These are phyloP conservation scores for Coemansia sp. DNA, from an alignment of 192 early-diverging fungal species.

Conservation along the genomic window DNA sequence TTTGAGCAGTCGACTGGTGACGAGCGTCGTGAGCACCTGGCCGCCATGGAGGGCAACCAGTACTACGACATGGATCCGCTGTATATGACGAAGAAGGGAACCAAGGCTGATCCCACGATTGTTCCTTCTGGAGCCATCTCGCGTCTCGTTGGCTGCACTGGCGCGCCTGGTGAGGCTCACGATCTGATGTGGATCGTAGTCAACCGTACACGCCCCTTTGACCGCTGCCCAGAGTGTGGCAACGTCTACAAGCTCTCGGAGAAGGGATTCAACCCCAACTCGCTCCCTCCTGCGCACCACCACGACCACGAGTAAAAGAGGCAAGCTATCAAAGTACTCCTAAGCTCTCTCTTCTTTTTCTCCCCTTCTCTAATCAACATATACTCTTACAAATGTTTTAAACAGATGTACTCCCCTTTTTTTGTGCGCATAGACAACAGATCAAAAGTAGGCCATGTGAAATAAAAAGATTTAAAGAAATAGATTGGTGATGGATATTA, in stretches of 20 bases:
- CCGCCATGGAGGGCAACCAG: conserved; percentile 82
- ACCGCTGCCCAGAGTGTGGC: conserved; percentile 97
- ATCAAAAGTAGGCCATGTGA: too few species aligned
- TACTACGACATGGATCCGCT: conserved; percentile 89
- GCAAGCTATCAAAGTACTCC: neutral
- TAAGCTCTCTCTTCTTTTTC: conserved; percentile 8
- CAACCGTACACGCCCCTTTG: conserved; percentile 73
- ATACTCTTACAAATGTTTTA: neutral
- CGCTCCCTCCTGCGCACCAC: conserved; percentile 24
- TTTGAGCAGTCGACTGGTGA: conserved; percentile 88
- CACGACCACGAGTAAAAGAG: conserved; percentile 15
- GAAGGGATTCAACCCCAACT: conserved; percentile 41
- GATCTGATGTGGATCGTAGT: conserved; percentile 90
- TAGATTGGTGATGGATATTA: neutral
- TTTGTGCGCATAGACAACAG: neutral
- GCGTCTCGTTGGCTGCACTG: conserved; percentile 91
- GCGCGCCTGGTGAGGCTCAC: conserved; percentile 92
- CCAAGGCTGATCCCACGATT: conserved; percentile 83
- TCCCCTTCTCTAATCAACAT: neutral
- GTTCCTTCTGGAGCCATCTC: conserved; percentile 79
- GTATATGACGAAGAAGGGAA: conserved; percentile 71
- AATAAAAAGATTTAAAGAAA: neutral
- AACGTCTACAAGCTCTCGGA: conserved; percentile 70
- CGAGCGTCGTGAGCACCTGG: conserved; percentile 88
- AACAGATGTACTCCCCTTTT: neutral